phyloP scores from a whole-genome alignment of 331 rosid genomes.

The Quercus tomentella region DNA sequence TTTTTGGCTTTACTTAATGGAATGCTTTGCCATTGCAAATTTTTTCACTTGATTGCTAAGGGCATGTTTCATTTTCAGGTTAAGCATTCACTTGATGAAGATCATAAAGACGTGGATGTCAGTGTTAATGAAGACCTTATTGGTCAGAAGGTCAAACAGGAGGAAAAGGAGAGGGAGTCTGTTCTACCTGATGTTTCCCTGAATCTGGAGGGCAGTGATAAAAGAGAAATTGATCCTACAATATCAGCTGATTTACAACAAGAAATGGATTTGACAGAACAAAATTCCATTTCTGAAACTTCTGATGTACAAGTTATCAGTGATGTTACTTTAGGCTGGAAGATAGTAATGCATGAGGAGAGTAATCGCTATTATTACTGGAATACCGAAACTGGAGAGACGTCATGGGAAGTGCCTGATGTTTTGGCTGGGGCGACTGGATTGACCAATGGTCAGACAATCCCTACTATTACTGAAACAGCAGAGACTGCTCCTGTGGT shows the following conservation, averaged over 20 bases:
- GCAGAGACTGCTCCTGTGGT: slow-evolving; percentile 27
- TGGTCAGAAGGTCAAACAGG: slow-evolving; percentile 41
- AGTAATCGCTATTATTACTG: slow-evolving; percentile 82
- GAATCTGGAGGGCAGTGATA: slow-evolving; percentile 30
- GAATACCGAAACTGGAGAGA: slow-evolving; percentile 92
- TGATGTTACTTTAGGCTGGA: slow-evolving; percentile 77
- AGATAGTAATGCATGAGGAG: slow-evolving; percentile 93
- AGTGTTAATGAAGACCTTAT: slow-evolving; percentile 26
- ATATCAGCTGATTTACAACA: slow-evolving; percentile 23
- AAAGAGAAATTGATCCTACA: slow-evolving; percentile 32
- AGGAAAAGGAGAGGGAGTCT: slow-evolving; percentile 25
- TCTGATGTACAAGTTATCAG: slow-evolving; percentile 36
- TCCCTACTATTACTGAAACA: slow-evolving; percentile 27
- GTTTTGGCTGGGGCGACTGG: slow-evolving; percentile 54
- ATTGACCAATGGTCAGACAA: slow-evolving; percentile 28
- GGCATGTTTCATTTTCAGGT: slow-evolving; percentile 38
- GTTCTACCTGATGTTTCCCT: slow-evolving; percentile 28
- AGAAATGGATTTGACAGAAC: slow-evolving; percentile 39
- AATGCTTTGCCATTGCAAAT: neutral
- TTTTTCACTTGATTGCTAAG: slow-evolving; percentile 3
- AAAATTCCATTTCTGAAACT: slow-evolving; percentile 30
- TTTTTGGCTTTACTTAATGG: neutral
- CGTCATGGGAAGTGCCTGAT: slow-evolving; percentile 93
- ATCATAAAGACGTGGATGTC: slow-evolving; percentile 25
- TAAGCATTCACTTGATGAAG: slow-evolving; percentile 34